A percentile compares a stretch with the other conserved stretches of the same genome.
phyloP scores from a whole-genome alignment of 768 basidiomycete genomes.

The Lentinus brumalis region DNA sequence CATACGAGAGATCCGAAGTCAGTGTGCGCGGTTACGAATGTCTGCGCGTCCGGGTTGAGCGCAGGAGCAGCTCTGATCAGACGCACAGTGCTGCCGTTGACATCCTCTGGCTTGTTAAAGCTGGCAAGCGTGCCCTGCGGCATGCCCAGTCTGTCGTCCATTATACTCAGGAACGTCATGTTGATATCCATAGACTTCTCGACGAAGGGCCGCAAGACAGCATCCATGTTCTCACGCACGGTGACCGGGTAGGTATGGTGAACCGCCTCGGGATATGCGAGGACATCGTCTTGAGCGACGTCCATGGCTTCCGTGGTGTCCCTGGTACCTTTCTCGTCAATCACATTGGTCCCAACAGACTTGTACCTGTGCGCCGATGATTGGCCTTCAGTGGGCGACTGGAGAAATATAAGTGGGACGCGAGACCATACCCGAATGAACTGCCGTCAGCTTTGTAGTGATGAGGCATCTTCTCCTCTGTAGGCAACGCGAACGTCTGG shows the following conservation, averaged over 20 bases:
- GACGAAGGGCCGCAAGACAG: conserved; percentile 31
- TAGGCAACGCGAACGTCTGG: conserved; percentile 40
- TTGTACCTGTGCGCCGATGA: conserved; percentile 24
- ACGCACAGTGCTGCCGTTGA: conserved; percentile 35
- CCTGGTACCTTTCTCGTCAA: conserved; percentile 33
- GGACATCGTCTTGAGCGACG: conserved; percentile 39
- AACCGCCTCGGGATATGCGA: conserved; percentile 31
- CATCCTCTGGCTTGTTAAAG: conserved; percentile 29
- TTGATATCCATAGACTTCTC: conserved; percentile 32
- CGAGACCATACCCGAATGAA: conserved; percentile 38
- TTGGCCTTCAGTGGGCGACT: too few relatives aligned
- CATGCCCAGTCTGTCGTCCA: conserved; percentile 36
- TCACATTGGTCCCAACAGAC: conserved; percentile 34
- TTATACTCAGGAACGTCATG: conserved; percentile 31
- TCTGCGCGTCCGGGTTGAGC: conserved; percentile 23
- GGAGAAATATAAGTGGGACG: too few relatives aligned
- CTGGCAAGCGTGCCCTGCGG: conserved; percentile 30
- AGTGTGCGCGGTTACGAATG: conserved; percentile 36
- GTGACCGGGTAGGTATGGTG: conserved; percentile 38
- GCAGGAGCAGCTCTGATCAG: conserved; percentile 36
- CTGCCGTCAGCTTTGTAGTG: conserved; percentile 44
- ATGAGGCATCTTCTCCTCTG: conserved; percentile 44
- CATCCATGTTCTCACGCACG: conserved; percentile 31
- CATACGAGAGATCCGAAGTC: conserved; percentile 40
- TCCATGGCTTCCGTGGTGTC: conserved; percentile 40